Base-by-base conservation (phyloP, 2,329 filamentous ascomycete species). In the Metarhizium sp. region DNA sequence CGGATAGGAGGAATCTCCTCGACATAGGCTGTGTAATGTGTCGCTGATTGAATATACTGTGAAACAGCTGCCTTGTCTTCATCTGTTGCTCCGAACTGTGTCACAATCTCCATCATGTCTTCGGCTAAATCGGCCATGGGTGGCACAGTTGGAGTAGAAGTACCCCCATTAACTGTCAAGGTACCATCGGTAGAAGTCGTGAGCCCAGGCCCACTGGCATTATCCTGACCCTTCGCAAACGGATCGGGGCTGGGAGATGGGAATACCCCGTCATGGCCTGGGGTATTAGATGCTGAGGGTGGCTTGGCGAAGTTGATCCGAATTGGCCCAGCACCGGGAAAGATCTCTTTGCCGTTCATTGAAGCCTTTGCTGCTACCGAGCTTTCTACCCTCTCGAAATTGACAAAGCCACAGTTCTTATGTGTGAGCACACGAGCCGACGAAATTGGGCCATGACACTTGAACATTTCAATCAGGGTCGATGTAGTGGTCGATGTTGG, bases 381-480 rank as follows among this genome's bases (percentile, higher is more conserved):
- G 67, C 90, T 95, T 61, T 97, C 92, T 34, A 94, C 75, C 57
- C 84, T 86, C 71, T 97, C 91, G 66, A 96, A 99, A 71, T 99
- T 99, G 67, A 99, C 92, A 64, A 99, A 99, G 3, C 92, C 94
- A 68, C 94, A 99, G 72, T 96, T 97, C 79, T 99, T 99, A 77
- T 99, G 91, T 0, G 94, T 97, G 59, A 99, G 78, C 4, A 99
- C 94, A 60, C 94, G 83, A 32, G 90, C 92, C 3, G 92, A 96
- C 61, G 94, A 80, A 59, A 99, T 96, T 3, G 87, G 81, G 10
- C 94, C 94, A 62, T 94, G 95, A n/a, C 86, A 81, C 69, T 90
- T 89, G 75, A 99, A 99, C 74, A 97, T 96, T 61, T 95, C 91
- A 56, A 90, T 90, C 58, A 99, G 75, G 0, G 94, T 97, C 1